phyloP scores from a whole-genome alignment of 805 yeast species.

The Hanseniaspora vineae region DNA sequence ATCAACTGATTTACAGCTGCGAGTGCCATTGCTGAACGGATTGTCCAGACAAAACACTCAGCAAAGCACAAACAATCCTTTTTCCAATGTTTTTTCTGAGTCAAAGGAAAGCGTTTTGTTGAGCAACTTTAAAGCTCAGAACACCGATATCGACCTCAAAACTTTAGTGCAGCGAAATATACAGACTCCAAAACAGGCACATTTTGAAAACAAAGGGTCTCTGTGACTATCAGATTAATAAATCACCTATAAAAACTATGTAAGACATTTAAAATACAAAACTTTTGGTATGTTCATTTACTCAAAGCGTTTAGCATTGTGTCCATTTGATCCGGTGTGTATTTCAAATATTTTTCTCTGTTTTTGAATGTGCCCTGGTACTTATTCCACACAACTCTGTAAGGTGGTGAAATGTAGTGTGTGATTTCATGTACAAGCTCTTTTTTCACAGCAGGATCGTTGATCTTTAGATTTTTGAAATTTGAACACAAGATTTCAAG shows the following conservation, averaged over 20 bases:
- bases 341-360: conserved; percentile 25
- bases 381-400: conserved; percentile 73
- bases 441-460: conserved; percentile 52
- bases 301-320: conserved; percentile 17
- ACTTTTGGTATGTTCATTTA: conserved; percentile 6
- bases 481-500: conserved; percentile 49
- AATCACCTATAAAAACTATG: not conserved
- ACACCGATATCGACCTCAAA: not conserved
- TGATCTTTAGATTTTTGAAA: conserved; percentile 42
- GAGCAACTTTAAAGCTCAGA: not conserved
- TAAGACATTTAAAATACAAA: not conserved
- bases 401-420: conserved; percentile 65
- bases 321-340: conserved; percentile 22
- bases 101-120: not conserved
- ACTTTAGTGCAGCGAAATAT: not conserved
- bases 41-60: not conserved
- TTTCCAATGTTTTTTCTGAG: not conserved
- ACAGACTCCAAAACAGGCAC: no score
- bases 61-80: not conserved
- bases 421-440: conserved; percentile 57
- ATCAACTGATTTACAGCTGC: not conserved
- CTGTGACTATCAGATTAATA: not conserved
- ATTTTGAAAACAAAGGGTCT: not conserved
- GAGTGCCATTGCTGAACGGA: not conserved
- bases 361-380: conserved; percentile 24